A percentile compares a stretch with the other conserved stretches of the same genome.
Evolutionary conservation across 116 monocot genomes (phyloP).

Genomic region (Cymodocea nodosa): DNA sequence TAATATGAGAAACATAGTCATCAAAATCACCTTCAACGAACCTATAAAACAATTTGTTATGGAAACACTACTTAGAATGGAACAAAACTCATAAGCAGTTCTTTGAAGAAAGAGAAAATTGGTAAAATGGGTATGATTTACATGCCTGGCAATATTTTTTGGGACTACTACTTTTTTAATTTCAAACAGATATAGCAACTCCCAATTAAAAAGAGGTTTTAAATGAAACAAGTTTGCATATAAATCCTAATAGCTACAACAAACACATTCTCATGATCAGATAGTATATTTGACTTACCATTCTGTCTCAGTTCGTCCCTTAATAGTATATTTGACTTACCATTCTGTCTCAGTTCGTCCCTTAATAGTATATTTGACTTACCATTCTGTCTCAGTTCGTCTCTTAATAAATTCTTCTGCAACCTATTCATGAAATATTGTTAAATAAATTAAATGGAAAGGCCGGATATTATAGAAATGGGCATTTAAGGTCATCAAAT

Average conservation of each 20-base stretch:
- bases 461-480: neutral
- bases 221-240: neutral
- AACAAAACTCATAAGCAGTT: too few relatives aligned
- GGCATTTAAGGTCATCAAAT: neutral
- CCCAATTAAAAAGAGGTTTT: neutral
- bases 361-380: constrained; percentile 11
- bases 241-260: neutral
- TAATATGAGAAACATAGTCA: constrained; percentile 68
- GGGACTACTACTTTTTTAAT: neutral
- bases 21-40: constrained; percentile 96
- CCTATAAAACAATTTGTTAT: constrained; percentile 28
- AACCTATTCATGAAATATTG: constrained; percentile 32
- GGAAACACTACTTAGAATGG: neutral
- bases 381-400: constrained; percentile 90
- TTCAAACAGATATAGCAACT: neutral
- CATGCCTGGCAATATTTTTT: too few relatives aligned
- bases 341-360: too few relatives aligned
- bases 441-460: neutral
- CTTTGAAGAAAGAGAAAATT: too few relatives aligned
- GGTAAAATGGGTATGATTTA: too few relatives aligned
- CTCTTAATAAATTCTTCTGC: constrained; percentile 90
- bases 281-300: constrained; percentile 39
- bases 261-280: neutral
- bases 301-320: too few relatives aligned
- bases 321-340: constrained; percentile 26